Base-by-base conservation (phyloP, 2,329 filamentous ascomycete species). In the Venturiaceae sp. region DNA sequence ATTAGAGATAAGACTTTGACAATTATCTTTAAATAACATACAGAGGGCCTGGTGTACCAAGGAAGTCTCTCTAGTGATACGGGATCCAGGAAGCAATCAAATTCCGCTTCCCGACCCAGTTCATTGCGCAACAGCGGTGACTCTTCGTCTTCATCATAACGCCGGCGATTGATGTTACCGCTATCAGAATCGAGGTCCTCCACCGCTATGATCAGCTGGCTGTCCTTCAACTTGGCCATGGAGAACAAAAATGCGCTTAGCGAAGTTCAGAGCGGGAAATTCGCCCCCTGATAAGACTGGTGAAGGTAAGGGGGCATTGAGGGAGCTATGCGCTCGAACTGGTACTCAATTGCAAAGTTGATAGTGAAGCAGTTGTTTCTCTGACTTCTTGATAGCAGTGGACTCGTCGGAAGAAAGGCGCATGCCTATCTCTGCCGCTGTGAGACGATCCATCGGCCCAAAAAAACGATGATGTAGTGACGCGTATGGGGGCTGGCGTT, bases 41-140 rank as follows among this genome's bases (percentile, higher is more conserved):
- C 58, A 26, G 58, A 60, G 7, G 58, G 58, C 19, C 55, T 50
- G 19, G 60, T 60, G 16, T 53, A 53, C 58, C 58, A 59, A 5
- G 55, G 55, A 5, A 59, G 32, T 16, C 30, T 52, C 39, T 47
- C 16, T 13, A 58, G 26, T 7, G 39, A 39, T 41, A 37, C 54
- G 7, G 37, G 33, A 44, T 56, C 54, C 8, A 46, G 13, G 28
- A 41, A 32, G 13, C 14, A 13, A 32, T 55, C 30, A 41, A 55
- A 41, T 5, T 32, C 23, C 9, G 19, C 34, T 41, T 56, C 34
- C 13, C 30, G 3, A 14, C 14, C 54, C 5, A 16, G 8, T 46
- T n/a, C 28, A 13, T 21, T 33, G 14, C 3, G 36, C 54, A 56
- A 33, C 13, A 56, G 54, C 21, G 19, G 36, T 8, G 54, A 56